phyloP scores from a whole-genome alignment of 345 rosid genomes.

The Dovyalis caffra region DNA sequence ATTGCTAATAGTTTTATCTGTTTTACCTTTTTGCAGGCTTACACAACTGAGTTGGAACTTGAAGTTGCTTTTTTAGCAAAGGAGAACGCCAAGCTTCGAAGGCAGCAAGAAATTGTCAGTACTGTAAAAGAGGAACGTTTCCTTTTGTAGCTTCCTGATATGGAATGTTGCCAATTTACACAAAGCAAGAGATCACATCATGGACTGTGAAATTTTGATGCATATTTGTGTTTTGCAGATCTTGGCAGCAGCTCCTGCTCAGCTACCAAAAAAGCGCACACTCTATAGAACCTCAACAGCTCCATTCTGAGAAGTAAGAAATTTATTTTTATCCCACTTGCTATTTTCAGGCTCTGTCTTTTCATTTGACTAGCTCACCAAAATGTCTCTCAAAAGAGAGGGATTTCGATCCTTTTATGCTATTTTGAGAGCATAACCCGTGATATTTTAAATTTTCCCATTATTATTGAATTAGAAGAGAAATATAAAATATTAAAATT shows the following conservation, averaged over 20 bases:
- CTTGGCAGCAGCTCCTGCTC: slow-evolving; percentile 31
- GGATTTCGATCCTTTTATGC: too few species aligned
- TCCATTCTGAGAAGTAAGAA: slow-evolving; percentile 47
- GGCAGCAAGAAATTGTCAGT: slow-evolving; percentile 41
- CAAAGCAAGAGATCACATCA: neutral
- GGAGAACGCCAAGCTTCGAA: slow-evolving; percentile 54
- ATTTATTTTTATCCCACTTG: neutral
- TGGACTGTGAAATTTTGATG: neutral
- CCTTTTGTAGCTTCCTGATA: neutral
- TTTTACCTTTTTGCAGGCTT: slow-evolving; percentile 38
- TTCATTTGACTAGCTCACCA: neutral
- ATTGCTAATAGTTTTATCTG: neutral
- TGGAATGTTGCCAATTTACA: neutral
- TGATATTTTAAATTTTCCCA: too few species aligned
- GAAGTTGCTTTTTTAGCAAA: slow-evolving; percentile 34
- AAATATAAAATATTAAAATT: too few species aligned
- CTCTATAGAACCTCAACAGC: slow-evolving; percentile 44
- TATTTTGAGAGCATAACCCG: too few species aligned
- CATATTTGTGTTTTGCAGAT: slow-evolving; percentile 22
- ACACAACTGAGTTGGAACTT: slow-evolving; percentile 46
- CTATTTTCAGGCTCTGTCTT: neutral
- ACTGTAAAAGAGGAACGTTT: neutral
- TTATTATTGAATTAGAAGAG: too few species aligned
- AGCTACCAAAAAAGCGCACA: slow-evolving; percentile 35
- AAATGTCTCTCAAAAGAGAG: neutral